phyloP scores from a whole-genome alignment of 805 yeast genomes.

The Metschnikowia reukaufii region DNA sequence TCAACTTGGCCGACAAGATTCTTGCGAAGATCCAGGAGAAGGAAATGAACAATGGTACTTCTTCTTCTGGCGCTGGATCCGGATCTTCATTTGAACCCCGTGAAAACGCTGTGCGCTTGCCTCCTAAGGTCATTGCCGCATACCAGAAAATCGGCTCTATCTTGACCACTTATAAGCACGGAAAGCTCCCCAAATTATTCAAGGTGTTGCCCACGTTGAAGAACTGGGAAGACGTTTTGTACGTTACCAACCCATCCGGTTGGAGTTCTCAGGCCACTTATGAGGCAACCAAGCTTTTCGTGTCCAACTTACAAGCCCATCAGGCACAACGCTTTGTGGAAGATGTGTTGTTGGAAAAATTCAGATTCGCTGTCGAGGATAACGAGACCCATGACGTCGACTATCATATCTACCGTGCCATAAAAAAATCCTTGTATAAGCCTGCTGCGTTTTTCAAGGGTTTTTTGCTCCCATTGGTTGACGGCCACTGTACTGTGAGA shows the following conservation, averaged over 20 bases:
- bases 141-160: slow-evolving; percentile 89
- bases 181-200: slow-evolving; percentile 94
- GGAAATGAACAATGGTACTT: slow-evolving; percentile 36
- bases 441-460: slow-evolving; percentile 99
- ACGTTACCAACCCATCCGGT: slow-evolving; percentile 84
- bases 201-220: slow-evolving; percentile 89
- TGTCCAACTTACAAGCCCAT: slow-evolving; percentile 80
- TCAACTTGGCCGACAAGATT: slow-evolving; percentile 87
- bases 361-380: slow-evolving; percentile 68
- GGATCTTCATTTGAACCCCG: background rate
- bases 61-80: slow-evolving; percentile 14
- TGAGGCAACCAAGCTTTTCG: slow-evolving; percentile 93
- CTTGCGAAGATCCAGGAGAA: slow-evolving; percentile 85
- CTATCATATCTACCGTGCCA: slow-evolving; percentile 88
- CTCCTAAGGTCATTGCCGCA: slow-evolving; percentile 95
- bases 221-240: slow-evolving; percentile 94
- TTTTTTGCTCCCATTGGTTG: slow-evolving; percentile 86
- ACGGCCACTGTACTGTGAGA: slow-evolving; percentile 82
- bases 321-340: slow-evolving; percentile 86
- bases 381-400: slow-evolving; percentile 77
- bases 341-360: slow-evolving; percentile 65
- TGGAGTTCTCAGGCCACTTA: slow-evolving; percentile 97
- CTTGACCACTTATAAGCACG: slow-evolving; percentile 86
- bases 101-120: slow-evolving; percentile 76
- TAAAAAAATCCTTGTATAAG: slow-evolving; percentile 90